phyloP scores from a whole-genome alignment of 345 rosid species.

The Reutealis trisperma region DNA sequence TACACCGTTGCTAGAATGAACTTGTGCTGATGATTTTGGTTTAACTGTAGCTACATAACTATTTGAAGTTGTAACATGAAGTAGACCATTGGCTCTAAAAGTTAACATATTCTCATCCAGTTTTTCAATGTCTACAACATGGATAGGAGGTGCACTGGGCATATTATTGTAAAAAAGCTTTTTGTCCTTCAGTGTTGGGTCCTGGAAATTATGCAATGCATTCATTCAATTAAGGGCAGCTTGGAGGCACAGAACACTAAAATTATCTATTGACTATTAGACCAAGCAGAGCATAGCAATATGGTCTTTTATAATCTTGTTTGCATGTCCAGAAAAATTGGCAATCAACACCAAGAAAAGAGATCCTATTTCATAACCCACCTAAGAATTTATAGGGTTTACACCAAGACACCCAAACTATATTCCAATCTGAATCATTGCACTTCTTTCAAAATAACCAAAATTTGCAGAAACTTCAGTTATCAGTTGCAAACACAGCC shows the following conservation, averaged over 20 bases:
- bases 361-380: neutral
- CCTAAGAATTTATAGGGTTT: neutral
- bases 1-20: neutral
- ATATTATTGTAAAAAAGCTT: neutral
- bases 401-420: neutral
- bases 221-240: constrained; percentile 8
- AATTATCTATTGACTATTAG: neutral
- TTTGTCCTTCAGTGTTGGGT: neutral
- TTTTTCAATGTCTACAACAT: neutral
- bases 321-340: neutral
- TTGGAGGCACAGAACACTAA: neutral
- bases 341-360: neutral
- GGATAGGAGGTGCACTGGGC: constrained; percentile 22
- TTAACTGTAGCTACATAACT: neutral
- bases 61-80: neutral
- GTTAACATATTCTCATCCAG: constrained; percentile 15
- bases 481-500: neutral
- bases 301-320: neutral
- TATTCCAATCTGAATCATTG: neutral
- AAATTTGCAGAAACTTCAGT: neutral
- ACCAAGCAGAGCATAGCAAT: neutral
- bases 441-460: neutral
- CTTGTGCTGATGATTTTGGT: neutral
- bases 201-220: constrained; percentile 11
- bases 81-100: neutral